These are phyloP conservation scores for Scleroderma citrinum DNA, from an alignment of 768 basidiomycete species.

Conservation along the genomic window DNA sequence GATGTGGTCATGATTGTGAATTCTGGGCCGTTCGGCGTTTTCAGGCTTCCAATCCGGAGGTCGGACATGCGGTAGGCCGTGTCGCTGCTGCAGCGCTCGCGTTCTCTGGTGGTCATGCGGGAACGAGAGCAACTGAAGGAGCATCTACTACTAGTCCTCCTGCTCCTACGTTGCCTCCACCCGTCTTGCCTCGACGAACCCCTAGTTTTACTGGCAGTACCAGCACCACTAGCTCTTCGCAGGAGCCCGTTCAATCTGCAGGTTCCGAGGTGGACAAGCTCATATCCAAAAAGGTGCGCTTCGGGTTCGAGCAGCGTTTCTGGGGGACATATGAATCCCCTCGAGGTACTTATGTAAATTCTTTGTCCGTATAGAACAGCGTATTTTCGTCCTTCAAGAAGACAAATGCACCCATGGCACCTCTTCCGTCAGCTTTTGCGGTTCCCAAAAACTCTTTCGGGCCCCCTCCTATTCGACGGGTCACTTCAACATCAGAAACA, in stretches of 20 bases:
- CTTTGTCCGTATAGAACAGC: slow-evolving; percentile 9
- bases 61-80: slow-evolving; percentile 41
- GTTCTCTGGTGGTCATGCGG: slow-evolving; percentile 23
- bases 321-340: too few relatives aligned
- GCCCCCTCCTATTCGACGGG: slow-evolving; percentile 48
- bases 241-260: slow-evolving; percentile 7
- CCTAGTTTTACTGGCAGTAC: slow-evolving; percentile 5
- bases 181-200: slow-evolving; percentile 14
- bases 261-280: slow-evolving; percentile 22
- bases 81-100: slow-evolving; percentile 53
- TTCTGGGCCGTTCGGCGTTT: too few relatives aligned
- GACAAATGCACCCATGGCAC: slow-evolving; percentile 34
- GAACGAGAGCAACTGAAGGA: not conserved
- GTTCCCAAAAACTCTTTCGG: slow-evolving; percentile 40
- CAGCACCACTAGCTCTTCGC: slow-evolving; percentile 25
- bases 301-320: too few relatives aligned
- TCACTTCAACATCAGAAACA: slow-evolving; percentile 14
- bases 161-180: not conserved
- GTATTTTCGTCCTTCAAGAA: slow-evolving; percentile 20
- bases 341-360: too few relatives aligned
- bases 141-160: not conserved
- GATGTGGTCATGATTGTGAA: too few relatives aligned
- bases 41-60: slow-evolving; percentile 38
- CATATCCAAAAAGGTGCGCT: slow-evolving; percentile 22
- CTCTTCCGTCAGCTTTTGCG: slow-evolving; percentile 34